Evolutionary conservation across 169 alveolate genomes (phyloP).

Genomic region (Plasmodium billcollinsi): DNA sequence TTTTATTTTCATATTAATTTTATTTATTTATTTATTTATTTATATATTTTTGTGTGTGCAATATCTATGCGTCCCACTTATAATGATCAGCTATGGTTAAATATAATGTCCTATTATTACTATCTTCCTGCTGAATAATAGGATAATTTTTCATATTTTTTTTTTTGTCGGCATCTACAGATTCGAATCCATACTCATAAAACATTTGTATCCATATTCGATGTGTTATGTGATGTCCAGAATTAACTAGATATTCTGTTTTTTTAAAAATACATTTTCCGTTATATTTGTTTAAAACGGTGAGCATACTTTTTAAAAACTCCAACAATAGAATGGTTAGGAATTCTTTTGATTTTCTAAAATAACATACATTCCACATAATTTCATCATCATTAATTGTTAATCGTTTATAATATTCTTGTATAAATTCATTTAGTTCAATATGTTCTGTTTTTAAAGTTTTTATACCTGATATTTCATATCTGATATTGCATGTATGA

Average conservation of each 20-base stretch:
- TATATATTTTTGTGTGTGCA: not conserved
- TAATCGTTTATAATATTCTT: conserved; percentile 81
- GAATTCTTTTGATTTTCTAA: conserved; percentile 40
- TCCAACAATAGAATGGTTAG: conserved; percentile 59
- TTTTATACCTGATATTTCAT: conserved; percentile 77
- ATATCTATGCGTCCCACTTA: conserved; percentile 79
- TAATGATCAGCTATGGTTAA: conserved; percentile 85
- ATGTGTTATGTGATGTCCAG: conserved; percentile 85
- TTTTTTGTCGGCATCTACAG: not conserved
- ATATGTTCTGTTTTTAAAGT: conserved; percentile 77
- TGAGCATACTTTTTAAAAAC: conserved; percentile 63
- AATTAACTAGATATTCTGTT: conserved; percentile 84
- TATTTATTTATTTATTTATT: no score
- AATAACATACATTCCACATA: conserved; percentile 59
- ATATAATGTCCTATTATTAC: conserved; percentile 79
- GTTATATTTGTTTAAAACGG: conserved; percentile 27
- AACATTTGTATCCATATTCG: conserved; percentile 86
- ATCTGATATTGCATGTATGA: conserved; percentile 80
- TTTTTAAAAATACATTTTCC: conserved; percentile 73
- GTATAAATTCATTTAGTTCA: conserved; percentile 79
- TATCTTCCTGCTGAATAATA: conserved; percentile 15
- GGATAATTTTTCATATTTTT: not conserved
- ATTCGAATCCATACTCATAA: conserved; percentile 81
- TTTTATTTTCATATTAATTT: no score
- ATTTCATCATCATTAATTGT: conserved; percentile 79